Percentiles rank a stretch among this genome's conserved stretches.
phyloP scores from a whole-genome alignment of 2,329 filamentous ascomycete genomes.

The Berkeleyomyces basicola region DNA sequence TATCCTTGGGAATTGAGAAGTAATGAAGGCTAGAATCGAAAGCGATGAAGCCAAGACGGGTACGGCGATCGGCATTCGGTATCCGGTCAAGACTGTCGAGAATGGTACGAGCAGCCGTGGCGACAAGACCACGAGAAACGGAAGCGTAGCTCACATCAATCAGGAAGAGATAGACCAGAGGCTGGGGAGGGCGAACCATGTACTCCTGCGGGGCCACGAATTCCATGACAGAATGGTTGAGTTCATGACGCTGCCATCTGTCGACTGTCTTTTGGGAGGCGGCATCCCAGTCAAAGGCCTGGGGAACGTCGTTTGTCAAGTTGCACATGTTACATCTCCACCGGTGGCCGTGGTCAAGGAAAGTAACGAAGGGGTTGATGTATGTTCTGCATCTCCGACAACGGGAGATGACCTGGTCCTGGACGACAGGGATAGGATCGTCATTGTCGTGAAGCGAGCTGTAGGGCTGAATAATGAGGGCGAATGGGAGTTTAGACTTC shows the following conservation, averaged over 20 bases:
- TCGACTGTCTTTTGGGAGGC: slow-evolving; percentile 81
- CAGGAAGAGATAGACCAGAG: slow-evolving; percentile 86
- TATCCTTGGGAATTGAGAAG: slow-evolving; percentile 83
- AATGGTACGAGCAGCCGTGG: slow-evolving; percentile 84
- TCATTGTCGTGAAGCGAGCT: slow-evolving; percentile 83
- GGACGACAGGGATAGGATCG: slow-evolving; percentile 76
- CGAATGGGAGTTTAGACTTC: slow-evolving; percentile 91
- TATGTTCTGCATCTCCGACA: slow-evolving; percentile 93
- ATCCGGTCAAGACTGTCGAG: slow-evolving; percentile 89
- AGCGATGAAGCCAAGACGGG: slow-evolving; percentile 83
- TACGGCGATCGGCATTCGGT: slow-evolving; percentile 91
- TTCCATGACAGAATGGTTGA: slow-evolving; percentile 94
- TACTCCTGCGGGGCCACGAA: slow-evolving; percentile 98
- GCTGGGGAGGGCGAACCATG: slow-evolving; percentile 95
- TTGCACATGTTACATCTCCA: slow-evolving; percentile 99
- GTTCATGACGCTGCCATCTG: slow-evolving; percentile 76
- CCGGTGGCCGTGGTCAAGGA: slow-evolving; percentile 89
- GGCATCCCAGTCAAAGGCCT: slow-evolving; percentile 96
- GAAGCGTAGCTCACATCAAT: slow-evolving; percentile 88
- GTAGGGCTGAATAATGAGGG: slow-evolving; percentile 91
- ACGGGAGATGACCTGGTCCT: slow-evolving; percentile 93
- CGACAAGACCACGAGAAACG: slow-evolving; percentile 77
- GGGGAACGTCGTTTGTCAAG: slow-evolving; percentile 95
- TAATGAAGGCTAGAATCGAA: slow-evolving; percentile 92
- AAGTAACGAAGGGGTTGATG: slow-evolving; percentile 94